A percentile compares a stretch with the other conserved stretches of the same genome.
These are phyloP conservation scores for Magnolia changhungtana DNA, from an alignment of 164 flowering plant species.

Conservation along the genomic window DNA sequence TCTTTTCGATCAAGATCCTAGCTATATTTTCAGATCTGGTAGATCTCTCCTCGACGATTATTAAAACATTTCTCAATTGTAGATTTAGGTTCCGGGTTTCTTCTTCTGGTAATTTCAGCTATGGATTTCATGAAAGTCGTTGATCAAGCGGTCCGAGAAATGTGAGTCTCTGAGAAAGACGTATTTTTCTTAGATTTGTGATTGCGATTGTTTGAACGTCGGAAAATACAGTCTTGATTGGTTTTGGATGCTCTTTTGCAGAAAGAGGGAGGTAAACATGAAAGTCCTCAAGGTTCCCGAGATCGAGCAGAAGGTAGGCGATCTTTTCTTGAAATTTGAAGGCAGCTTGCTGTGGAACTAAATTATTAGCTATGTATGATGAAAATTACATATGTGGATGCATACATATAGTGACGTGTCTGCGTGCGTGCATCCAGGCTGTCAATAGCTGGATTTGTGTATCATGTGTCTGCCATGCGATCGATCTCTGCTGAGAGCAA, in stretches of 20 bases:
- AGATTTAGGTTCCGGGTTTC: neutral
- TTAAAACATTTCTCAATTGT: neutral
- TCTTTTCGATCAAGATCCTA: neutral
- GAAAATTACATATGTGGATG: no score
- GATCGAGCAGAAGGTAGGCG: conserved; percentile 79
- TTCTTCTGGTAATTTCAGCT: conserved; percentile 3
- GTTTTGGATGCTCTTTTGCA: conserved; percentile 21
- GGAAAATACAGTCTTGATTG: neutral
- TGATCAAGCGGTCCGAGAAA: conserved; percentile 95
- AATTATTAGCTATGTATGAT: no score
- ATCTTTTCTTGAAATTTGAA: neutral
- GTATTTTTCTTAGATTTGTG: neutral
- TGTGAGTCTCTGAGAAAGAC: conserved; percentile 40
- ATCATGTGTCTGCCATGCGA: no score
- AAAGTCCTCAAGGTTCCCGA: conserved; percentile 40
- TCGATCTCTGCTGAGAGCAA: no score
- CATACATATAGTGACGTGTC: no score
- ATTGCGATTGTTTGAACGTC: neutral
- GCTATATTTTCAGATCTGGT: neutral
- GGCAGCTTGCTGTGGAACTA: neutral
- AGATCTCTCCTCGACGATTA: neutral
- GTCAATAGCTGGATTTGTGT: no score
- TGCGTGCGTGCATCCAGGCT: no score
- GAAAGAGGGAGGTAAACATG: conserved; percentile 91
- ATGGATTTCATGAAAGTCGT: conserved; percentile 99